Base-by-base conservation (phyloP, 2,329 filamentous ascomycete genomes). In the Akanthomyces dipterigenus region DNA sequence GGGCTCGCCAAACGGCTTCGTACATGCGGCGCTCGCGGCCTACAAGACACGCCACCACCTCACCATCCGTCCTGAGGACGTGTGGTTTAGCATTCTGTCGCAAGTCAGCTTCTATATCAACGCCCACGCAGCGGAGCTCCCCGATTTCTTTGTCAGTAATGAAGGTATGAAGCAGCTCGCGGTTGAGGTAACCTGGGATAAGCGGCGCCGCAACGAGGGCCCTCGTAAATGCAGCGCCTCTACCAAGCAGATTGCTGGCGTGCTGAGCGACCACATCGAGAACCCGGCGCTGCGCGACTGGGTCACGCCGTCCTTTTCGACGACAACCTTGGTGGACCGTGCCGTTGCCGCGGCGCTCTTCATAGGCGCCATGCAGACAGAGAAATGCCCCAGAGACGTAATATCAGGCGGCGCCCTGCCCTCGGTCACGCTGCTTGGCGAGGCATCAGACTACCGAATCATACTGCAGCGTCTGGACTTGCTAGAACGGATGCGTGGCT, bases 261-360 rank as follows among this genome's bases (percentile, higher is more conserved):
- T 46, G 5, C 26, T 63, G 12, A 26, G 14, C 20, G 16, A 16
- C 7, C 18, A n/a, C n/a, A 45, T 56, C 34, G 18, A 45, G 16
- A 51, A 56, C 36, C 31, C 31, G 20, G 20, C n/a, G 24, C 65
- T 83, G 3, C 67, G 70, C 5, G 65, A 70, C 1, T 84, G 80
- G 80, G 72, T 83, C 14, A 70, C 81, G 63, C 81, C 80, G 0
- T 62, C 69, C 4, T 84, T 83, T 64, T 75, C 69, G 26, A 84
- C 80, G 0, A 83, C 80, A 0, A 79, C 74, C 0, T 62, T 71
- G 2, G 64, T 65, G 1, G 81, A 84, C 65, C 65, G 66, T 11
- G 67, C 75, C 2, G 72, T 77, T 1, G 76, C 76, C 0, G 68
- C 74, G 0, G 69, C 82, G 11, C 46, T 80, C 6, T 77, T 82